Evolutionary conservation across 2,329 filamentous ascomycete species (phyloP).

Genomic region (Talaromyces sp.): DNA sequence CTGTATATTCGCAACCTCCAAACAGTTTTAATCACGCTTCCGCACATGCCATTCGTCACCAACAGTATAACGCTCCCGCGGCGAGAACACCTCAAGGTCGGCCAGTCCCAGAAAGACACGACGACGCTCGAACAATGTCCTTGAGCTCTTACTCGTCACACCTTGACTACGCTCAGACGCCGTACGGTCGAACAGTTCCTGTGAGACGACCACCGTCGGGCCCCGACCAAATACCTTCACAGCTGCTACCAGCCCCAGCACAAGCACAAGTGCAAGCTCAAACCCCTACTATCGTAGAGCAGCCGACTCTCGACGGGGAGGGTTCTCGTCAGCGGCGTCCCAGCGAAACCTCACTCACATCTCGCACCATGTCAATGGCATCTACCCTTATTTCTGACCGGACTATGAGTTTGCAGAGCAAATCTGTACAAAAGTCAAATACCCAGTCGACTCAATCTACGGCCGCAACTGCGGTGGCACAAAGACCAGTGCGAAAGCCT

Average conservation of each 20-base stretch:
- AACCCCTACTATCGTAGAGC: slow-evolving; percentile 13
- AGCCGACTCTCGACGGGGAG: slow-evolving; percentile 52
- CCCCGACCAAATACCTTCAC: slow-evolving; percentile 21
- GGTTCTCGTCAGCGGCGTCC: slow-evolving; percentile 31
- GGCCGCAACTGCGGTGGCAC: slow-evolving; percentile 55
- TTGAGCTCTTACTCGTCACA: slow-evolving; percentile 80
- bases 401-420: slow-evolving; percentile 53
- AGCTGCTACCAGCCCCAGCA: slow-evolving; percentile 17
- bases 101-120: slow-evolving; percentile 82
- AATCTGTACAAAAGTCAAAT: slow-evolving; percentile 44
- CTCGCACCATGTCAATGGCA: slow-evolving; percentile 85
- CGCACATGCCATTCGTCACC: slow-evolving; percentile 71
- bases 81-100: slow-evolving; percentile 89
- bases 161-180: slow-evolving; percentile 75
- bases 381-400: slow-evolving; percentile 58
- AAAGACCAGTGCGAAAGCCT: slow-evolving; percentile 62
- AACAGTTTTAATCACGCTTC: slow-evolving; percentile 42
- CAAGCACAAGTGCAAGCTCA: slow-evolving; percentile 12
- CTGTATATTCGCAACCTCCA: slow-evolving; percentile 60
- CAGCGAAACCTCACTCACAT: slow-evolving; percentile 38
- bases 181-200: slow-evolving; percentile 79
- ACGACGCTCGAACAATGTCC: slow-evolving; percentile 94
- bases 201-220: slow-evolving; percentile 60
- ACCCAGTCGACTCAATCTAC: slow-evolving; percentile 51
- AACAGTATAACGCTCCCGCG: slow-evolving; percentile 58